A percentile compares a stretch with the other conserved stretches of the same genome.
phyloP scores from a whole-genome alignment of 495 filamentous ascomycete genomes.

The Neurospora pannonica region DNA sequence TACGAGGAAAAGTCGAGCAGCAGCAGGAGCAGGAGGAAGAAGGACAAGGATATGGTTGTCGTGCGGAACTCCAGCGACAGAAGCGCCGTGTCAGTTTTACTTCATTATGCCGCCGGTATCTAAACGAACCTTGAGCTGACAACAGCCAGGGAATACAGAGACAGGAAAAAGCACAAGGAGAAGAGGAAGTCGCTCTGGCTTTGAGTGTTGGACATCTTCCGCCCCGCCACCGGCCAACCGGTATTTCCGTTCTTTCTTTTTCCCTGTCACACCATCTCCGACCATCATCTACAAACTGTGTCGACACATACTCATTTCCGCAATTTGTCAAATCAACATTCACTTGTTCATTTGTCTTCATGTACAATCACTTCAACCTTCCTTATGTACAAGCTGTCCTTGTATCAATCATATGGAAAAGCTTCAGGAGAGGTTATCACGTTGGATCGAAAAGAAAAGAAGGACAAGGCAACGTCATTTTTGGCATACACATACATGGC shows the following conservation, averaged over 20 bases:
- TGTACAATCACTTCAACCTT: background rate
- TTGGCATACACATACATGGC: background rate
- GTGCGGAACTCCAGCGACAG: conserved; percentile 25
- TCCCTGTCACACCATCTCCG: background rate
- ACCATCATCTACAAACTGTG: background rate
- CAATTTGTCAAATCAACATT: background rate
- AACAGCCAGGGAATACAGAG: background rate
- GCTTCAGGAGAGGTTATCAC: background rate
- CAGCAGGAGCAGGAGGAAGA: conserved; percentile 12
- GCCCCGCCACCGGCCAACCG: background rate
- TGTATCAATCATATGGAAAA: background rate
- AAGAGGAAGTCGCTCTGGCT: background rate
- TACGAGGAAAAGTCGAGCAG: conserved; percentile 17
- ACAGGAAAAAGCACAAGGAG: background rate
- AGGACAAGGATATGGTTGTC: conserved; percentile 24
- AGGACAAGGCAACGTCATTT: background rate
- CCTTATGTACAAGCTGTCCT: background rate
- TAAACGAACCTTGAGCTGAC: conserved; percentile 3
- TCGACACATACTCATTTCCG: background rate
- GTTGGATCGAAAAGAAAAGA: background rate
- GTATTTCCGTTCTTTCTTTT: background rate
- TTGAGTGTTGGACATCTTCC: background rate
- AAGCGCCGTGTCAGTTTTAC: conserved; percentile 27
- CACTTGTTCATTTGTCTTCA: background rate
- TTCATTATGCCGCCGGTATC: conserved; percentile 21